Percentiles rank a stretch among this genome's conserved stretches.
phyloP scores from a whole-genome alignment of 2,329 filamentous ascomycete species.

The Nothophaeocryptopus gaeumannii region DNA sequence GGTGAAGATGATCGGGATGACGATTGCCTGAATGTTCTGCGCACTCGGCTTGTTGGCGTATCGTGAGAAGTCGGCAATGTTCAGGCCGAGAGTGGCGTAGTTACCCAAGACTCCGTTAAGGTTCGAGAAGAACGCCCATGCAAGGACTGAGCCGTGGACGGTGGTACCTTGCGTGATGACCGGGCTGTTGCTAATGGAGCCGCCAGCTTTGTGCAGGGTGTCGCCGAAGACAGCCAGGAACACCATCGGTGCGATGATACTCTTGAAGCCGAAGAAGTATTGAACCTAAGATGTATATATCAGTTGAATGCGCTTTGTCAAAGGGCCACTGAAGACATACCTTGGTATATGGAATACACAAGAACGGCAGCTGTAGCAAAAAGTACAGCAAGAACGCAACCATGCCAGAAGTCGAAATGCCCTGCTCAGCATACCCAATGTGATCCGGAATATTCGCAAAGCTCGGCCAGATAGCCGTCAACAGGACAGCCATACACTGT shows the following conservation, averaged over 20 bases:
- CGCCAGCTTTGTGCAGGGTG: slow-evolving; percentile 31
- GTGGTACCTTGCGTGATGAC: slow-evolving; percentile 33
- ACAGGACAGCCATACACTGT: slow-evolving; percentile 26
- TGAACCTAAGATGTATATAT: slow-evolving; percentile 17
- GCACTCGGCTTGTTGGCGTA: slow-evolving; percentile 33
- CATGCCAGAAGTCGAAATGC: slow-evolving; percentile 57
- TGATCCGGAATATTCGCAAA: slow-evolving; percentile 53
- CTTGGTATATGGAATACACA: slow-evolving; percentile 53
- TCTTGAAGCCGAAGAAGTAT: slow-evolving; percentile 41
- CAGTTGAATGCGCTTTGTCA: not conserved
- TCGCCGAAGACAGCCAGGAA: slow-evolving; percentile 33
- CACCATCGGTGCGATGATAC: slow-evolving; percentile 37
- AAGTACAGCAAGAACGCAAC: slow-evolving; percentile 57
- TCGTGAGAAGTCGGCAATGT: slow-evolving; percentile 36
- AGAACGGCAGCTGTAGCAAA: slow-evolving; percentile 52
- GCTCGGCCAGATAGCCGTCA: slow-evolving; percentile 55
- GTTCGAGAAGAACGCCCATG: slow-evolving; percentile 30
- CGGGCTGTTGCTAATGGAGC: slow-evolving; percentile 30
- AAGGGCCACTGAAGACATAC: slow-evolving; percentile 6
- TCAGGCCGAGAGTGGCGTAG: slow-evolving; percentile 35
- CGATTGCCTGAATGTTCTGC: slow-evolving; percentile 34
- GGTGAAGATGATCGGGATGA: slow-evolving; percentile 52
- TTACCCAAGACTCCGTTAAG: slow-evolving; percentile 32
- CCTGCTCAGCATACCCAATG: slow-evolving; percentile 46
- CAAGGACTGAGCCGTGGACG: slow-evolving; percentile 29